Evolutionary conservation across 2,329 filamentous ascomycete species (phyloP).

Genomic region (Bimuria novae-zelandiae): DNA sequence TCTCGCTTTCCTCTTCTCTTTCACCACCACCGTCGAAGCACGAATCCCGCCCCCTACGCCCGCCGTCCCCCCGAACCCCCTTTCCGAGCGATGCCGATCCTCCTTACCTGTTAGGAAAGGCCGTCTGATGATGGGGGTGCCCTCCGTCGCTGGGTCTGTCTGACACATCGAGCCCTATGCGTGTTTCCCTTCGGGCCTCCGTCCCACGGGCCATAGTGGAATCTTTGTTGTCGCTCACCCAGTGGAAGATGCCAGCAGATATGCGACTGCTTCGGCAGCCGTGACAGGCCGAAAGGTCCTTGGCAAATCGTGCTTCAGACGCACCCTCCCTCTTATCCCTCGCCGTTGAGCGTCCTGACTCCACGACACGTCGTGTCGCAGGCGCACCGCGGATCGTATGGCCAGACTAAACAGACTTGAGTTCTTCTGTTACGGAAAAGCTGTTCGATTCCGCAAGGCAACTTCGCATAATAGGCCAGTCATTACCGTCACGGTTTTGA

Average conservation of each 20-base stretch:
- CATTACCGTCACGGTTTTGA: too few relatives aligned
- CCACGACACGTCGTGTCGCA: slow-evolving; percentile 14
- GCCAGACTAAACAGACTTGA: background rate
- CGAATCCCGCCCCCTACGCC: slow-evolving; percentile 6
- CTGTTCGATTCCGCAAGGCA: too few relatives aligned
- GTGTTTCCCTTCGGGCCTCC: background rate
- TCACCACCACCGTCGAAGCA: slow-evolving; percentile 9
- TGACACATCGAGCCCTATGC: background rate
- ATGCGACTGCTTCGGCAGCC: slow-evolving; percentile 20
- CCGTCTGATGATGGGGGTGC: slow-evolving; percentile 1
- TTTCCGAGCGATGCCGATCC: slow-evolving; percentile 1
- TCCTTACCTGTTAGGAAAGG: background rate
- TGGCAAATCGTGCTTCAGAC: slow-evolving; percentile 29
- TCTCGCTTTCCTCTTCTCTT: background rate
- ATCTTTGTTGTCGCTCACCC: background rate
- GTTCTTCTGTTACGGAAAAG: background rate
- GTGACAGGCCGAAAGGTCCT: slow-evolving; percentile 31
- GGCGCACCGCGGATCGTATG: slow-evolving; percentile 1
- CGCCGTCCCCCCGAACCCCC: slow-evolving; percentile 1
- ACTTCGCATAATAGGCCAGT: too few relatives aligned
- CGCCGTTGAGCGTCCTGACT: slow-evolving; percentile 13
- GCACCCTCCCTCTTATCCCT: slow-evolving; percentile 19
- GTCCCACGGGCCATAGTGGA: background rate
- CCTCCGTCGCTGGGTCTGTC: slow-evolving; percentile 1
- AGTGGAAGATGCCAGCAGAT: slow-evolving; percentile 36